phyloP scores from a whole-genome alignment of 306 rosid genomes.

The Cicer yamashitae region DNA sequence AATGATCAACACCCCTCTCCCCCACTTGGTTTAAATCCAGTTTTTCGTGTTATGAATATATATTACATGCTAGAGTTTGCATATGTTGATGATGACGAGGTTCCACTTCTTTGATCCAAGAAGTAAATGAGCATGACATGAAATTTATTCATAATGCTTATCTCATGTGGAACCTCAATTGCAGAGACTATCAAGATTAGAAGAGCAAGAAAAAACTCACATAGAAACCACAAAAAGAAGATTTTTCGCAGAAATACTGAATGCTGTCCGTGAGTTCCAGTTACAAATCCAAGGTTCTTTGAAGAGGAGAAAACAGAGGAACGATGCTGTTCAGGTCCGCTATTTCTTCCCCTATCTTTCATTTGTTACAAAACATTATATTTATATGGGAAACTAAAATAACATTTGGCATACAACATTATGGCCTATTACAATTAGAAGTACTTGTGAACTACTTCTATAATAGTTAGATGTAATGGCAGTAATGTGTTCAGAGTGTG shows the following conservation, averaged over 20 bases:
- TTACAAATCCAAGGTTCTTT: slow-evolving; percentile 85
- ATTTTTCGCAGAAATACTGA: slow-evolving; percentile 84
- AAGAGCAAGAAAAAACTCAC: slow-evolving; percentile 82
- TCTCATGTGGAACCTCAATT: slow-evolving; percentile 44
- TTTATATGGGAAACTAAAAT: slow-evolving; percentile 23
- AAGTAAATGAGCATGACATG: neutral
- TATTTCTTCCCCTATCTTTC: slow-evolving; percentile 34
- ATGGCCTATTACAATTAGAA: slow-evolving; percentile 12
- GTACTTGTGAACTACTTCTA: slow-evolving; percentile 2
- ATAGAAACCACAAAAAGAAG: slow-evolving; percentile 87
- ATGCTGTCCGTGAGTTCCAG: slow-evolving; percentile 93
- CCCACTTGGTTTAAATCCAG: slow-evolving; percentile 8
- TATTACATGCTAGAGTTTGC: slow-evolving; percentile 27
- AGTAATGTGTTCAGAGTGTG: neutral
- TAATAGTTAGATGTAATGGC: slow-evolving; percentile 14
- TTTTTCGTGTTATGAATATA: slow-evolving; percentile 21
- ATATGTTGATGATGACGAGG: slow-evolving; percentile 9
- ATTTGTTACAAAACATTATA: slow-evolving; percentile 21
- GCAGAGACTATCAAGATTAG: slow-evolving; percentile 91
- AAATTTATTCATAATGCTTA: slow-evolving; percentile 42
- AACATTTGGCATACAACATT: slow-evolving; percentile 23
- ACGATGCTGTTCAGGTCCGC: slow-evolving; percentile 79
- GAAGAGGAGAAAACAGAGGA: slow-evolving; percentile 88
- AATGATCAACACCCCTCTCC: neutral
- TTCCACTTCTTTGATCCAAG: slow-evolving; percentile 3